Base-by-base conservation (phyloP, 805 yeast species). In the Metschnikowia rubicola region DNA sequence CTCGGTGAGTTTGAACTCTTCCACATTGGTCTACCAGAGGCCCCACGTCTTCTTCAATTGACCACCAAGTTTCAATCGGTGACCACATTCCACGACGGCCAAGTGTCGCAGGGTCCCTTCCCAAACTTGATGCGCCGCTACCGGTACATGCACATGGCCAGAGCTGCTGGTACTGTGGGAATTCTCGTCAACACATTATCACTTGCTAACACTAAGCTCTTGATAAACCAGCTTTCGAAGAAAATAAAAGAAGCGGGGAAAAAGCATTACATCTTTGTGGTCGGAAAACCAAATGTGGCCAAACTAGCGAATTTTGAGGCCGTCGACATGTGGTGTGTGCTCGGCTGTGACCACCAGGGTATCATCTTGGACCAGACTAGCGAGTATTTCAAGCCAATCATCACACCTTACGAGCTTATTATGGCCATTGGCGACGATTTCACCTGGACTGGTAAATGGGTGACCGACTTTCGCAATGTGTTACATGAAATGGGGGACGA, bases 251-350 rank as follows among this genome's bases (percentile, higher is more conserved):
- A 71, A 3, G 90, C 92, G 0, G 97, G 88, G 2, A 94, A 94
- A 67, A 94, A 94, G 61, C 92, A 88, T 55, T 94, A 94, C 61
- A 78, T 89, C 62, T 90, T 94, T 69, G 98, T 91, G 3, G 98
- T 94, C 4, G 99, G 99, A 10, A 94, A 94, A 64, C 98, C 98
- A 9, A 94, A 94, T 60, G 97, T 94, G 15, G 96, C 99, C 26
- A 94, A 94, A 60, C 72, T 94, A 43, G 99, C 98, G 9, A 94
- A 94, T 64, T 94, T 94, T 62, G 99, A 92, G 52, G 83, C 81
- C n/a, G 79, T 94, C 11, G 98, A 94, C 56, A 77, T 88, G 19
- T 94, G 99, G 98, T 91, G 96, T 60, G 79, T 94, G 10, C 66
- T 94, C 11, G 99, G 99, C 0, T 94, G 99, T 64, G 90, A 95